Percentiles rank a stretch among this genome's conserved stretches.
phyloP scores from a whole-genome alignment of 164 flowering plant genomes.

The Liquidambar formosana region DNA sequence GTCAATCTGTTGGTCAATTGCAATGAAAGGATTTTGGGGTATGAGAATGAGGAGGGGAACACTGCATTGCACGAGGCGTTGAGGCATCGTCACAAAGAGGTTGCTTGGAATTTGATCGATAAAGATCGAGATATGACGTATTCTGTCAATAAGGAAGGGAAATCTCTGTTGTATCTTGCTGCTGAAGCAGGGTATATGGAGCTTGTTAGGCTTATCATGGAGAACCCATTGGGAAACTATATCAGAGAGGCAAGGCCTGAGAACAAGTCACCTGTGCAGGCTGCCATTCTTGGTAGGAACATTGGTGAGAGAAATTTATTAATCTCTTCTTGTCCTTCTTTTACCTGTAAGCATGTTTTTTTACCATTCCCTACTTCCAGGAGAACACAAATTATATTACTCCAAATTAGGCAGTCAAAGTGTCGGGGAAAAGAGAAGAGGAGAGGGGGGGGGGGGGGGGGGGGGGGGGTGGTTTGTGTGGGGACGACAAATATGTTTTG shows the following conservation, averaged over 20 bases:
- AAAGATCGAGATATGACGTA: no score
- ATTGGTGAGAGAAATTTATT: neutral
- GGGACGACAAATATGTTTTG: no score
- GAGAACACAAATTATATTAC: no score
- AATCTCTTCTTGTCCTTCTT: neutral
- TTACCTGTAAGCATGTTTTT: neutral
- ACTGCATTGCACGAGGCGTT: slow-evolving; percentile 12
- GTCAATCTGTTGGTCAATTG: slow-evolving; percentile 1
- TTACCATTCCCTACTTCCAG: no score
- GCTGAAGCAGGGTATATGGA: slow-evolving; percentile 13
- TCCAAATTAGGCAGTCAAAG: no score
- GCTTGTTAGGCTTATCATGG: slow-evolving; percentile 2
- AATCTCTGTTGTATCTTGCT: slow-evolving; percentile 19
- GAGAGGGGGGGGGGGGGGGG: no score
- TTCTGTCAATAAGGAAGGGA: slow-evolving; percentile 6
- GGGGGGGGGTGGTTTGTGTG: no score
- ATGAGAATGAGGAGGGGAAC: neutral
- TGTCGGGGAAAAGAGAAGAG: no score
- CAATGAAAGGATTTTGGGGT: neutral
- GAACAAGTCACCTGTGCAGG: slow-evolving; percentile 15
- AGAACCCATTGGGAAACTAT: neutral
- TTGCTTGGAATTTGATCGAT: no score
- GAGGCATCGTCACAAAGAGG: neutral
- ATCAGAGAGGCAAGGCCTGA: neutral
- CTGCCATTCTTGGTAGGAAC: slow-evolving; percentile 10